Percentiles rank a stretch among this genome's conserved stretches.
These are phyloP conservation scores for Tricholomella constricta DNA, from an alignment of 768 basidiomycete species.

Conservation along the genomic window DNA sequence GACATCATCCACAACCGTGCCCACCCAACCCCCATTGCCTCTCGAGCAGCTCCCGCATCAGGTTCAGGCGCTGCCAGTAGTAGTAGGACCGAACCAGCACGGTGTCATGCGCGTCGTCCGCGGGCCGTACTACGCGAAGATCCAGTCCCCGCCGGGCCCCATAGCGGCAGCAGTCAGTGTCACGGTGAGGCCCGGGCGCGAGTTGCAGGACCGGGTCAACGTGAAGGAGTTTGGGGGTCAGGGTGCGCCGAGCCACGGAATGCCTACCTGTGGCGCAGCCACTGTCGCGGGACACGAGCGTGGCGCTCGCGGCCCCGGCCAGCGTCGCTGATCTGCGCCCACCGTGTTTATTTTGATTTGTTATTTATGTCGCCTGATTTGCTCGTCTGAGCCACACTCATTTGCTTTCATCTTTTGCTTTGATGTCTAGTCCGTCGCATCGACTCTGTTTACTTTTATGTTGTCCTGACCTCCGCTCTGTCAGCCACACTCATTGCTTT, in stretches of 20 bases:
- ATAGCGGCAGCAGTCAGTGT: no score
- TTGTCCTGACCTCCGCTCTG: no score
- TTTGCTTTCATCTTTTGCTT: background rate
- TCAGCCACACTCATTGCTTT: background rate
- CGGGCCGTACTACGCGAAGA: constrained; percentile 13
- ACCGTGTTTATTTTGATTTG: no score
- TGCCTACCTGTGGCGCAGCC: background rate
- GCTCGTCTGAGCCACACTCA: background rate
- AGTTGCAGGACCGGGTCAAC: constrained; percentile 9
- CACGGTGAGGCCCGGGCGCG: background rate
- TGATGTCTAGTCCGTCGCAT: no score
- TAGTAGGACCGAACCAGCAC: background rate
- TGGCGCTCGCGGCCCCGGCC: background rate
- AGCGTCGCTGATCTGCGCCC: constrained; percentile 15
- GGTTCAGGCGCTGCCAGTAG: no score
- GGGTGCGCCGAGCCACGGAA: no score
- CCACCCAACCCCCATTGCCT: background rate
- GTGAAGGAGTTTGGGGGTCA: constrained; percentile 5
- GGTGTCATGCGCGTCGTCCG: constrained; percentile 12
- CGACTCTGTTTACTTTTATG: no score
- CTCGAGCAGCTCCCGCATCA: background rate
- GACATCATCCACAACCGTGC: background rate
- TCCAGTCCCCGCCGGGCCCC: constrained; percentile 12
- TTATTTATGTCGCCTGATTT: background rate
- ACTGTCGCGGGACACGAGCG: constrained; percentile 16